Evolutionary conservation across 305 asterid species (phyloP).

Genomic region (Solanum hybrid): DNA sequence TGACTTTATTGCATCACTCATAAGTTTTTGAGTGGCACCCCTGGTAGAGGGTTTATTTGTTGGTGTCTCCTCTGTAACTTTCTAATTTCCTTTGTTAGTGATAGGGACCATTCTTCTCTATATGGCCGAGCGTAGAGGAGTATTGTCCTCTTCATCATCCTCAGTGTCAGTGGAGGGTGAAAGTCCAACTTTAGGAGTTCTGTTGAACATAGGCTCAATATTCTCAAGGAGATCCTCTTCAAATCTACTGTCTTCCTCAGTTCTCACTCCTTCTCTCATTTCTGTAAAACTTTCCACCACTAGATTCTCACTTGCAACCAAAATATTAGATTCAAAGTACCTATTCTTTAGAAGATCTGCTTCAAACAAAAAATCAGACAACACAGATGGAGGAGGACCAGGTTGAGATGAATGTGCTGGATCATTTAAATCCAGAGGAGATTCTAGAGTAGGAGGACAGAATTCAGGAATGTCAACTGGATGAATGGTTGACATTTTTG

Average conservation of each 20-base stretch:
- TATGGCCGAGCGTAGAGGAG: not conserved
- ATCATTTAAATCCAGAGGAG: not conserved
- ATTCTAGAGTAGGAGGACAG: not conserved
- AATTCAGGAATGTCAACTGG: not conserved
- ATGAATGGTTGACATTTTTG: not conserved
- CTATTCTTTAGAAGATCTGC: not conserved
- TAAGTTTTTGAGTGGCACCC: not conserved
- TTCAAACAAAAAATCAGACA: no score
- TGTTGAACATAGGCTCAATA: not conserved
- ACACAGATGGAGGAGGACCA: not conserved
- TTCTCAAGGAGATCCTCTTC: not conserved
- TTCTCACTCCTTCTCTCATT: not conserved
- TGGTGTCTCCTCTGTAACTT: not conserved
- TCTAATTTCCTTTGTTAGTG: not conserved
- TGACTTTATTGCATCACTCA: not conserved
- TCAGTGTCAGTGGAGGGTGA: not conserved
- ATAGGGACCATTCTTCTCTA: not conserved
- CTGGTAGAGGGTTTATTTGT: not conserved
- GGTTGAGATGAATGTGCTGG: not conserved
- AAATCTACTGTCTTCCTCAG: not conserved
- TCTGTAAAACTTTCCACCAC: not conserved
- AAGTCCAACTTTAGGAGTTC: not conserved
- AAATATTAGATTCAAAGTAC: not conserved
- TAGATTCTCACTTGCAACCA: not conserved
- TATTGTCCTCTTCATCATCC: not conserved